Base-by-base conservation (phyloP, 257 asterid genomes). In the Osmanthus fragrans region DNA sequence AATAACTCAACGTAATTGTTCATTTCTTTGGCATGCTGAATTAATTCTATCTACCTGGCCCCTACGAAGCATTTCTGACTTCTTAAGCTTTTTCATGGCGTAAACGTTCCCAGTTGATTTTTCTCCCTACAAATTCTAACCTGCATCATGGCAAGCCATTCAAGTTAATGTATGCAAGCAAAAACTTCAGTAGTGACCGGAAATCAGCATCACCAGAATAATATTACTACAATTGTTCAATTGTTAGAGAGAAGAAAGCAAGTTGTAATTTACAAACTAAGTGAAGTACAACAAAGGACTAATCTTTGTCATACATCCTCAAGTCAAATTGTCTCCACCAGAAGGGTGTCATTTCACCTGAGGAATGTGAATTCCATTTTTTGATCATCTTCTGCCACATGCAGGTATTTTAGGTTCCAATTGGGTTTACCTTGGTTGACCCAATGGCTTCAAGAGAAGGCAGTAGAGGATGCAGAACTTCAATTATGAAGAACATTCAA, bases 41-140 rank as follows among this genome's bases (percentile, higher is more conserved):
- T 75, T 32, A 23, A 27, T 60, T 64, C 68, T n/a, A n/a, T n/a
- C n/a, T 79, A 95, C 99, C 99, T 95, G 99, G 77, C 99, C 99
- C 84, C 99, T 86, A 47, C 99, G 97, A 73, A 95, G 97, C 99
- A 95, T 95, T 87, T 95, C 99, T 5, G 99, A 92, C 81, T 94
- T 94, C 91, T 92, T 94, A 71, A 94, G 97, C 86, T 94, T 94
- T 84, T 94, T 94, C 99, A 94, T 94, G 83, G 99, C 99, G 45
- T 90, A 94, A 45, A 94, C 97, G 86, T 94, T 92, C 75, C 92
- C 78, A 67, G 96, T 92, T 72, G 96, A 82, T 88, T 93, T n/a
- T n/a, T 95, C 89, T 95, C 99, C 80, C 91, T 82, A 82, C 99
- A 95, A 69, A 95, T 80, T 80, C 98, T 91, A 79, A 95, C 99